A percentile compares a stretch with the other conserved stretches of the same genome.
phyloP scores from a whole-genome alignment of 352 stramenopile genomes.

The Lagenidium sp. region DNA sequence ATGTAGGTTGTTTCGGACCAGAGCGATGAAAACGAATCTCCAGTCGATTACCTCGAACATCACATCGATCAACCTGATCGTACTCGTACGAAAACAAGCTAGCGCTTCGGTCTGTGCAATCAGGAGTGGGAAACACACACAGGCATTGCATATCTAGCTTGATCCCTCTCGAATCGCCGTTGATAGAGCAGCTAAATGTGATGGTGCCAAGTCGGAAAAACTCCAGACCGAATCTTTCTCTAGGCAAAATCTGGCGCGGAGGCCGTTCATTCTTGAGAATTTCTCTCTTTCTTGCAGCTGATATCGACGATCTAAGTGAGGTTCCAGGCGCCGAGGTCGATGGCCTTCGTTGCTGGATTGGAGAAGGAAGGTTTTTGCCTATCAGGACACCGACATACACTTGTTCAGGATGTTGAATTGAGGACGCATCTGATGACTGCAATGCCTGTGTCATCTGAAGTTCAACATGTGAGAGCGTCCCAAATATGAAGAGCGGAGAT shows the following conservation, averaged over 20 bases:
- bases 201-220: conserved; percentile 41
- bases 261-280: conserved; percentile 54
- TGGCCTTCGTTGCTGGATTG: conserved; percentile 51
- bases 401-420: conserved; percentile 40
- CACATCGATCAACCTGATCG: conserved; percentile 41
- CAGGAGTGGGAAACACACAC: conserved; percentile 43
- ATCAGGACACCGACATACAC: conserved; percentile 60
- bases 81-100: conserved; percentile 65
- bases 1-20: conserved; percentile 44
- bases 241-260: conserved; percentile 21
- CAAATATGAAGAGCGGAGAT: conserved; percentile 35
- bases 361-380: conserved; percentile 43
- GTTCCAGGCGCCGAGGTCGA: no score
- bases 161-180: conserved; percentile 34
- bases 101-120: conserved; percentile 48
- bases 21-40: conserved; percentile 45
- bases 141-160: conserved; percentile 40
- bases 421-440: conserved; percentile 28
- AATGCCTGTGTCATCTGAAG: no score
- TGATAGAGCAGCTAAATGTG: conserved; percentile 54
- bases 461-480: conserved; percentile 17
- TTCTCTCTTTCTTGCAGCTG: no score
- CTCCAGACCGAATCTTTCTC: conserved; percentile 39
- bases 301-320: no score
- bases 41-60: conserved; percentile 23